phyloP scores from a whole-genome alignment of 805 yeast genomes.

The Starmera amethionina region DNA sequence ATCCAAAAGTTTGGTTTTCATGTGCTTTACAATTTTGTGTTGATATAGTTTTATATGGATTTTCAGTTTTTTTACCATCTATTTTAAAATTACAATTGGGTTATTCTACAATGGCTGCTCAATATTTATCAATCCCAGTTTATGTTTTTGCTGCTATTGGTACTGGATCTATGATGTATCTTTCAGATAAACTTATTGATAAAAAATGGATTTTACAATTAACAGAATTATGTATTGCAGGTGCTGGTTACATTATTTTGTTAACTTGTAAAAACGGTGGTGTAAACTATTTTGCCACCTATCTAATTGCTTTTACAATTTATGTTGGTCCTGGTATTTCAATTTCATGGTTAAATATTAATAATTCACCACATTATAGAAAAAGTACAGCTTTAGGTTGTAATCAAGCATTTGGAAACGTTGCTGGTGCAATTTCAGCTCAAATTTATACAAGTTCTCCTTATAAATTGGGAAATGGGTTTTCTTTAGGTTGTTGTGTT shows the following conservation, averaged over 20 bases:
- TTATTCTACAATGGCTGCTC: constrained; percentile 21
- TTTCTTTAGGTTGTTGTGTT: constrained; percentile 26
- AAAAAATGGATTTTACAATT: constrained; percentile 23
- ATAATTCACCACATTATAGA: constrained; percentile 31
- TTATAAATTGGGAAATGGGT: constrained; percentile 29
- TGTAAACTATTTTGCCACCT: constrained; percentile 28
- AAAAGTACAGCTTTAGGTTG: constrained; percentile 32
- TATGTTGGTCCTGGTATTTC: constrained; percentile 30
- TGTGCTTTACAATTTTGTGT: constrained; percentile 28
- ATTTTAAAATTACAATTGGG: constrained; percentile 22
- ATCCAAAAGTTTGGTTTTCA: constrained; percentile 23
- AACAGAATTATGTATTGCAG: constrained; percentile 8
- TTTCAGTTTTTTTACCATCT: constrained; percentile 30
- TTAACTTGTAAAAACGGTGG: constrained; percentile 20
- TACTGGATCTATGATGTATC: constrained; percentile 15
- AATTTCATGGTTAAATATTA: constrained; percentile 32
- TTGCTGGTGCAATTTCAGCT: constrained; percentile 35
- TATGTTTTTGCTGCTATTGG: constrained; percentile 24
- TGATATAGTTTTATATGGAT: constrained; percentile 29
- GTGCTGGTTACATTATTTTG: constrained; percentile 25
- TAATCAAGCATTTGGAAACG: constrained; percentile 34
- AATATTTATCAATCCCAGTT: constrained; percentile 31
- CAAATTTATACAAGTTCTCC: constrained; percentile 33
- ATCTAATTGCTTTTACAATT: constrained; percentile 25
- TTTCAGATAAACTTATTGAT: constrained; percentile 21